Conservation (phyloP, 306 rosid species). For the Clitoria ternatea region DNA sequence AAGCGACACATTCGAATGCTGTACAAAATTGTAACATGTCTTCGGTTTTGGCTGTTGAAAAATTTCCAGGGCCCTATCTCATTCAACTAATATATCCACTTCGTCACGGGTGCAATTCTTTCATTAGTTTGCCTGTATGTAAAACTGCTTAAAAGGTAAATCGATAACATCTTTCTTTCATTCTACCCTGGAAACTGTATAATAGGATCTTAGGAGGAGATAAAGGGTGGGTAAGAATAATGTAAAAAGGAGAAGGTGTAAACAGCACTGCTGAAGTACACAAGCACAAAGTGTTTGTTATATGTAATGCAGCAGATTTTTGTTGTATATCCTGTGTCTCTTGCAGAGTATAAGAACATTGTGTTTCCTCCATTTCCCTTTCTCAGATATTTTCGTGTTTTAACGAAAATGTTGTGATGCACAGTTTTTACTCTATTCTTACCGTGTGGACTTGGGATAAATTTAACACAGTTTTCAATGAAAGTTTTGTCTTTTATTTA, state of each 20-base stretch:
- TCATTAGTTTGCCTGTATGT: slow-evolving; percentile 70
- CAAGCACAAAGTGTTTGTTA: slow-evolving; percentile 36
- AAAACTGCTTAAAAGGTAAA: slow-evolving; percentile 54
- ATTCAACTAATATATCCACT: slow-evolving; percentile 31
- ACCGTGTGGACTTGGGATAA: neutral
- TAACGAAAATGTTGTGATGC: neutral
- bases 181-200: slow-evolving; percentile 51
- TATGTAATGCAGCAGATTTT: slow-evolving; percentile 33
- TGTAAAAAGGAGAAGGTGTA: slow-evolving; percentile 28
- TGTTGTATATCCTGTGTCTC: slow-evolving; percentile 7
- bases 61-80: slow-evolving; percentile 49
- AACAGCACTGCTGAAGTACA: slow-evolving; percentile 32
- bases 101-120: slow-evolving; percentile 61
- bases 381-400: neutral
- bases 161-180: slow-evolving; percentile 37
- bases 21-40: slow-evolving; percentile 2
- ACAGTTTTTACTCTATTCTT: neutral
- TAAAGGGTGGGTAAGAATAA: slow-evolving; percentile 31
- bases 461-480: no score
- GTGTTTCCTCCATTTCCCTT: neutral
- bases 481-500: no score
- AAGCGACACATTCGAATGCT: neutral
- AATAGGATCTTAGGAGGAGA: slow-evolving; percentile 46
- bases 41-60: slow-evolving; percentile 16
- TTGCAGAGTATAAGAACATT: neutral